Percentiles rank a stretch among this genome's conserved stretches.
These are phyloP conservation scores for Pleurostoma richardsiae DNA, from an alignment of 2,329 filamentous ascomycete genomes.

Conservation along the genomic window DNA sequence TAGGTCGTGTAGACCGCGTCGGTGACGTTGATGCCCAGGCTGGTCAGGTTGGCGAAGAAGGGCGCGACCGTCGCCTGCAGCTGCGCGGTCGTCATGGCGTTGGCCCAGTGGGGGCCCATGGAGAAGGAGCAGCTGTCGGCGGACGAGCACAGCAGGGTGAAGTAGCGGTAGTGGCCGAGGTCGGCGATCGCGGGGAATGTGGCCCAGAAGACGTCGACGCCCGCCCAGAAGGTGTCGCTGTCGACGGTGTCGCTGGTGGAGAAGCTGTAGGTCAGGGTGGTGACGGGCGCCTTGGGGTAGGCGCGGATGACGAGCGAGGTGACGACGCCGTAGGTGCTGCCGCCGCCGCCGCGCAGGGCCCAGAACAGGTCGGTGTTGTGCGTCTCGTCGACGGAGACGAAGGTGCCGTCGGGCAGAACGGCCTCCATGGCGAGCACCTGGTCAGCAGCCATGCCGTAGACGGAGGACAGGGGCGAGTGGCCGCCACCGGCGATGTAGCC, in stretches of 20 bases:
- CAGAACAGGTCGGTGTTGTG: constrained; percentile 42
- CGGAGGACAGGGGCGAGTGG: constrained; percentile 44
- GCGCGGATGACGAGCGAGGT: constrained; percentile 18
- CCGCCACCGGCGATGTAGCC: constrained; percentile 46
- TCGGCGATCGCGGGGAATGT: constrained; percentile 20
- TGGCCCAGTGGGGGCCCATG: constrained; percentile 19
- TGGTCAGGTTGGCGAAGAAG: constrained; percentile 14
- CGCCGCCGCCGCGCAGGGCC: constrained; percentile 41
- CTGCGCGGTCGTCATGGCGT: constrained; percentile 10
- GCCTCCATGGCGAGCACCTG: constrained; percentile 42
- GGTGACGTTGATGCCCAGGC: constrained; percentile 14
- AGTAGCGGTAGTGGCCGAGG: constrained; percentile 23
- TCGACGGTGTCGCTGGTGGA: constrained; percentile 40
- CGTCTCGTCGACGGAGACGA: constrained; percentile 32
- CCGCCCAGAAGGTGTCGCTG: constrained; percentile 31
- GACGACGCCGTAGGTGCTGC: constrained; percentile 31
- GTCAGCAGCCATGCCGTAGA: constrained; percentile 45
- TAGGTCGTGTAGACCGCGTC: constrained; percentile 13
- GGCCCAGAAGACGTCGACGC: constrained; percentile 19
- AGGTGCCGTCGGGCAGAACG: constrained; percentile 37
- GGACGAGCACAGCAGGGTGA: constrained; percentile 13
- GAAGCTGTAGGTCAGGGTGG: constrained; percentile 16
- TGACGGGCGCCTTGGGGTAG: constrained; percentile 14
- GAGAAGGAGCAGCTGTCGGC: constrained; percentile 14
- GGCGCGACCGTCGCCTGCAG: constrained; percentile 15